phyloP scores from a whole-genome alignment of 2,329 filamentous ascomycete genomes.

The Talaromyces sp. region DNA sequence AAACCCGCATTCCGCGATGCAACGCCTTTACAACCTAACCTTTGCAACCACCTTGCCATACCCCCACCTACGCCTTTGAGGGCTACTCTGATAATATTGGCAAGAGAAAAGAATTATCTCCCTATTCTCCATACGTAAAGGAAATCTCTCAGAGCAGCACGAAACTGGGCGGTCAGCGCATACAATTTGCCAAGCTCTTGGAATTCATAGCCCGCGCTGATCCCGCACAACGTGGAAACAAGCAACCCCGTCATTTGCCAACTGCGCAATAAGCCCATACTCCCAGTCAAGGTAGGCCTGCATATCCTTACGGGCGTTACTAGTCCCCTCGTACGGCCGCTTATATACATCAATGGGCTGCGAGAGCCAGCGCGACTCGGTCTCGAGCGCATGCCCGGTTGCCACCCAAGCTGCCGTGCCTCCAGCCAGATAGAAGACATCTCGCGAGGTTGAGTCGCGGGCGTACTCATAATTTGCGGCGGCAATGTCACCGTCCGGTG shows the following conservation, averaged over 20 bases:
- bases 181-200: not conserved
- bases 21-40: not conserved
- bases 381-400: conserved; percentile 24
- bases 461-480: conserved; percentile 2
- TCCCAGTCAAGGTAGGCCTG: conserved; percentile 35
- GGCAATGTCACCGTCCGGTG: conserved; percentile 5
- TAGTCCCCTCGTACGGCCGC: conserved; percentile 32
- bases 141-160: not conserved
- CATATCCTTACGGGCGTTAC: conserved; percentile 30
- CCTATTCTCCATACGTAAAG: not conserved
- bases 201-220: not conserved
- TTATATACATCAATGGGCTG: conserved; percentile 34
- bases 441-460: conserved; percentile 6
- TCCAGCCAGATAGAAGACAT: conserved; percentile 25
- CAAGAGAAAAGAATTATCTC: not conserved
- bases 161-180: not conserved
- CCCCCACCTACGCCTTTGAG: not conserved
- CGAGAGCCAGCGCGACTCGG: conserved; percentile 29
- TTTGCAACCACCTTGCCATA: not conserved
- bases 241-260: no score
- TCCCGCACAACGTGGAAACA: no score
- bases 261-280: conserved; percentile 22
- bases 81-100: not conserved
- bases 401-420: conserved; percentile 29
- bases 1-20: not conserved